Conservation (phyloP, 306 rosid species). For the Trifolium pratense region DNA sequence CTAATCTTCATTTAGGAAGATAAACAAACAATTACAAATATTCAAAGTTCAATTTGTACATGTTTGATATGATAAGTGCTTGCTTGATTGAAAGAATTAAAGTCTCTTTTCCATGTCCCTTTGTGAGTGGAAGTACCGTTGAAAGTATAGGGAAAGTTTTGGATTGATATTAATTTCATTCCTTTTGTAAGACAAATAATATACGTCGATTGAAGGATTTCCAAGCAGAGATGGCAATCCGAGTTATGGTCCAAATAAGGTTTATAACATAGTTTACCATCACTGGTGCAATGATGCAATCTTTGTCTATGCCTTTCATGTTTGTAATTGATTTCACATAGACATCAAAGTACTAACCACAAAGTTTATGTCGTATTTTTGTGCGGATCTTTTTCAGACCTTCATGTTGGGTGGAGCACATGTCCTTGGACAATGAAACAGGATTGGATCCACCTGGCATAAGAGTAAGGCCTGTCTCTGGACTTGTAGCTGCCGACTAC, state of each 20-base stretch:
- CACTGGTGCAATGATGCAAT: constrained; percentile 20
- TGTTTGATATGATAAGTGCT: constrained; percentile 13
- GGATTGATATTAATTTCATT: constrained; percentile 30
- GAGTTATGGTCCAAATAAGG: constrained; percentile 7
- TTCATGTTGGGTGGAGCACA: constrained; percentile 85
- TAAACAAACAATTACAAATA: constrained; percentile 4
- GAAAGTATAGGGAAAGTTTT: constrained; percentile 2
- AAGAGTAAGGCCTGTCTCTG: constrained; percentile 78
- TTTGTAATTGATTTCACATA: constrained; percentile 23
- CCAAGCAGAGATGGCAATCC: neutral
- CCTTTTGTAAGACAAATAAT: constrained; percentile 22
- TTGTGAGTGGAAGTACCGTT: constrained; percentile 31
- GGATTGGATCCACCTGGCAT: constrained; percentile 84
- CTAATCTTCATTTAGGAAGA: constrained; percentile 26
- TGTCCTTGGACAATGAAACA: constrained; percentile 85
- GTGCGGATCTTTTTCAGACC: constrained; percentile 61
- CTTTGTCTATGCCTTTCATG: constrained; percentile 4
- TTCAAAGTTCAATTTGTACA: constrained; percentile 5
- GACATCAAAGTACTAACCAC: neutral
- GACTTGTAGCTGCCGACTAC: constrained; percentile 94
- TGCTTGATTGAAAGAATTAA: constrained; percentile 13
- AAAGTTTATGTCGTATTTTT: constrained; percentile 22
- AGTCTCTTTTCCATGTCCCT: constrained; percentile 18
- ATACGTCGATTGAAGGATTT: constrained; percentile 19
- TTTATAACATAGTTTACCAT: neutral